A percentile compares a stretch with the other conserved stretches of the same genome.
Evolutionary conservation across 2,329 filamentous ascomycete species (phyloP).

Genomic region (Cladobotryum mycophilum): DNA sequence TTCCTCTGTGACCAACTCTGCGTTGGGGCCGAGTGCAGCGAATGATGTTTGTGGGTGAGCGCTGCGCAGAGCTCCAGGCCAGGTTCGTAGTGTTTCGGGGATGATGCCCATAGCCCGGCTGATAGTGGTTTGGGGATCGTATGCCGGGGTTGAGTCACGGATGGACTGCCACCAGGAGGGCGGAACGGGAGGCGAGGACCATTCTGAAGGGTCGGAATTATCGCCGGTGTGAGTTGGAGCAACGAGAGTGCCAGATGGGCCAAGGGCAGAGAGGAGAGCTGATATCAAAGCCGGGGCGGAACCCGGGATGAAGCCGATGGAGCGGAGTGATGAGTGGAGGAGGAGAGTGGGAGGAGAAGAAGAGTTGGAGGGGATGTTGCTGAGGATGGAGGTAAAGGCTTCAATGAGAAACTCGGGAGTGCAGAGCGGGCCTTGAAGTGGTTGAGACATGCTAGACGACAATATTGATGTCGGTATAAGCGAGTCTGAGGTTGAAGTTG

Average conservation of each 20-base stretch:
- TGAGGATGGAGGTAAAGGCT: neutral
- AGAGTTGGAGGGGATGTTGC: neutral
- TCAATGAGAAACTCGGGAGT: neutral
- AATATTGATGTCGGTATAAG: too few species aligned
- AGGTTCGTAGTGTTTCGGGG: slow-evolving; percentile 12
- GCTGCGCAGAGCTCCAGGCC: slow-evolving; percentile 14
- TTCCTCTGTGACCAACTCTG: neutral
- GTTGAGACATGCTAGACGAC: neutral
- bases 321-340: neutral
- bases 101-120: slow-evolving; percentile 12
- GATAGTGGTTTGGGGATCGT: slow-evolving; percentile 4
- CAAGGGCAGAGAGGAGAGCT: neutral
- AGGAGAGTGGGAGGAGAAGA: neutral
- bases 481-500: too few species aligned
- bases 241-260: slow-evolving; percentile 12
- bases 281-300: neutral
- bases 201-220: slow-evolving; percentile 14
- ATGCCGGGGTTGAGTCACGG: slow-evolving; percentile 12
- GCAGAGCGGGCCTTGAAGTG: neutral
- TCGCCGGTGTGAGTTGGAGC: slow-evolving; percentile 14
- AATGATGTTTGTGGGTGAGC: slow-evolving; percentile 16
- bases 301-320: neutral
- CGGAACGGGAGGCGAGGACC: slow-evolving; percentile 14
- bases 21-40: slow-evolving; percentile 11
- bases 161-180: slow-evolving; percentile 14